Evolutionary conservation across 164 flowering plant genomes (phyloP), one percentile per base, ranked within the genome.

Genomic region (Magnolia changhungtana): DNA sequence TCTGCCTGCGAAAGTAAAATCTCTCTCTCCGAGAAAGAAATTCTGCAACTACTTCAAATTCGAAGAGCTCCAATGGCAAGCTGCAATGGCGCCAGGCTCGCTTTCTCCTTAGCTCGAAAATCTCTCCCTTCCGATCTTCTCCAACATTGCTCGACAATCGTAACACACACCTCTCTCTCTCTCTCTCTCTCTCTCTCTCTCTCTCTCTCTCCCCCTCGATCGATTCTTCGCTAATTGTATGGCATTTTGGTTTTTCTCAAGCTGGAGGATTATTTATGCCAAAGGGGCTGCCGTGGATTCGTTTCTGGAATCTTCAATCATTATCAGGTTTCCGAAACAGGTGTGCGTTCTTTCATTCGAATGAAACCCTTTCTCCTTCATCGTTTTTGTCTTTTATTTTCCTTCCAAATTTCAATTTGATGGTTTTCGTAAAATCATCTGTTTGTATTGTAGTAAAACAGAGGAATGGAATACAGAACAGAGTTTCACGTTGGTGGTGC

Each of bases 31-130:
- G 3, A 37, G 45, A 37, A 37, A 37, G 6, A 3, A 3, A 37
- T 37, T 37, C 45, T 37, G 45, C 45, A 37, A 37, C 45, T 37
- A 3, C 45, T 37, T 37, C 45, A 37, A 37, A 37, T 37, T 37
- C 45, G 45, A 37, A 37, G 45, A 37, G 45, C 72, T 70, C 74
- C 76, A 78, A 91, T 91, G 95, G 87, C 78, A 77, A 86, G 90
- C 63, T 79, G 83, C 69, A 82, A 85, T 71, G 90, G 91, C 76
- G 84, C 82, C 59, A 80, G 79, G 63, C 78, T 86, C 74, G 64
- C 84, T 31, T 81, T 63, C 73, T 84, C 74, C 73, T 52, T 84
- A 67, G 80, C 83, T 29, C 87, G 86, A 50, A 82, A 84, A 51
- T 78, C 85, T 61, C 67, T 82, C 45, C 20, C 76, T 31, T 74